Evolutionary conservation across 2,329 filamentous ascomycete species (phyloP).

Genomic region (Exophiala lecanii-corni): DNA sequence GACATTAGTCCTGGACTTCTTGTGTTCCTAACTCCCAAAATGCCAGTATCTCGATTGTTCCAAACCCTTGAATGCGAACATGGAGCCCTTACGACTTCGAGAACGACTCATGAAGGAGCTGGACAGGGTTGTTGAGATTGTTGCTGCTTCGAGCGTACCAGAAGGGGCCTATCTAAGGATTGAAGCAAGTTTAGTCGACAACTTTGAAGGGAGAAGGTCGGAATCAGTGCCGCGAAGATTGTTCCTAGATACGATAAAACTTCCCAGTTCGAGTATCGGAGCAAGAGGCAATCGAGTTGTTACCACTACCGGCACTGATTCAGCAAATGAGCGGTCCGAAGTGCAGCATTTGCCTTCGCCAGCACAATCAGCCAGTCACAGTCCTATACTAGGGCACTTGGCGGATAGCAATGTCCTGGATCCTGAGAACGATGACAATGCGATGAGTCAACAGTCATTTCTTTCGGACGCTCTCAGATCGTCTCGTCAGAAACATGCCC

Average conservation of each 20-base stretch:
- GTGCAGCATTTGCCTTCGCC: constrained; percentile 1
- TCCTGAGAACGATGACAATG: too few species aligned
- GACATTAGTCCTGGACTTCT: too few species aligned
- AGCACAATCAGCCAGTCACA: not conserved
- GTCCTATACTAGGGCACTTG: too few species aligned
- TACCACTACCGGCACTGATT: too few species aligned
- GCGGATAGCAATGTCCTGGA: too few species aligned
- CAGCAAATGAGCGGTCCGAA: not conserved
- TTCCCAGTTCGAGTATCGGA: not conserved
- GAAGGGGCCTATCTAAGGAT: not conserved
- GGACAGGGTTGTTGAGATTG: not conserved
- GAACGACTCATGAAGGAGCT: not conserved
- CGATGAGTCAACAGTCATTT: too few species aligned
- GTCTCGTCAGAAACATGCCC: too few species aligned
- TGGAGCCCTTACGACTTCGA: not conserved
- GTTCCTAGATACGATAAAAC: not conserved
- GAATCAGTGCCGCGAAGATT: not conserved
- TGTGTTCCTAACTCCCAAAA: too few species aligned
- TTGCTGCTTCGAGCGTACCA: not conserved
- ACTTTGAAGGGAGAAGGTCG: not conserved
- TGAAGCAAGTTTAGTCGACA: not conserved
- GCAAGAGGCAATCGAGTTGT: too few species aligned
- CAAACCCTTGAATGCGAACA: not conserved
- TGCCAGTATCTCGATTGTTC: too few species aligned
- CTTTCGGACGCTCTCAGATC: too few species aligned